Evolutionary conservation across 2,329 filamentous ascomycete genomes (phyloP).

Genomic region (Aspergillus bombycis): DNA sequence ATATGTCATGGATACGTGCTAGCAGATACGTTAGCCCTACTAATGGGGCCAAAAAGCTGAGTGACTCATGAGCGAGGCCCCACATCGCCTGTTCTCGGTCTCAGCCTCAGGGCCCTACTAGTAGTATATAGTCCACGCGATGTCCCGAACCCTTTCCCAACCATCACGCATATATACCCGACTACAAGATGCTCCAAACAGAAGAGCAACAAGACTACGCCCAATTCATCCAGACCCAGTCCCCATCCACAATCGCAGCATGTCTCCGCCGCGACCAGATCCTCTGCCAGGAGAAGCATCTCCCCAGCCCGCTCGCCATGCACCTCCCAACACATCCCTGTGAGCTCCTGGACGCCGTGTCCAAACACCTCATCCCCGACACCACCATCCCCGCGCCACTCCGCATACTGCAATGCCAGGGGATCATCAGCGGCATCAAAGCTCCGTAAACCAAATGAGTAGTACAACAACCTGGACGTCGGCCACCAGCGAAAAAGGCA

Average conservation of each 20-base stretch:
- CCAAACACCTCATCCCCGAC: conserved; percentile 21
- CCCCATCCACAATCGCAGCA: conserved; percentile 22
- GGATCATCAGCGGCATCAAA: conserved; percentile 21
- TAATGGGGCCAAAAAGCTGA: too few species aligned
- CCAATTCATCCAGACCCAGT: conserved; percentile 14
- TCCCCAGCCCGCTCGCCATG: conserved; percentile 25
- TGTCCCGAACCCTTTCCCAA: too few species aligned
- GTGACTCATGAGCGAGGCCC: too few species aligned
- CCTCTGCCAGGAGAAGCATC: conserved; percentile 31
- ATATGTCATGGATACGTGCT: too few species aligned
- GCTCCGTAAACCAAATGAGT: conserved; percentile 23
- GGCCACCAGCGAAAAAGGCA: not conserved
- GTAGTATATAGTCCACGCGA: too few species aligned
- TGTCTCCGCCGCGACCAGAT: conserved; percentile 24
- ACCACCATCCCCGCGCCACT: conserved; percentile 12
- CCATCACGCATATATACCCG: not conserved
- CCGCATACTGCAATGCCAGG: conserved; percentile 18
- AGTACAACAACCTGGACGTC: not conserved
- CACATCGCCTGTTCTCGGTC: too few species aligned
- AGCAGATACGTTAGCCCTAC: too few species aligned
- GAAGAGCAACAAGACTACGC: not conserved
- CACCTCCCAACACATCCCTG: conserved; percentile 19
- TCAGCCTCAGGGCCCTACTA: too few species aligned
- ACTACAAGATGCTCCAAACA: not conserved
- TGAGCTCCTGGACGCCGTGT: conserved; percentile 7